Conservation (phyloP, 768 basidiomycete species). For the Calvatia gigantea region DNA sequence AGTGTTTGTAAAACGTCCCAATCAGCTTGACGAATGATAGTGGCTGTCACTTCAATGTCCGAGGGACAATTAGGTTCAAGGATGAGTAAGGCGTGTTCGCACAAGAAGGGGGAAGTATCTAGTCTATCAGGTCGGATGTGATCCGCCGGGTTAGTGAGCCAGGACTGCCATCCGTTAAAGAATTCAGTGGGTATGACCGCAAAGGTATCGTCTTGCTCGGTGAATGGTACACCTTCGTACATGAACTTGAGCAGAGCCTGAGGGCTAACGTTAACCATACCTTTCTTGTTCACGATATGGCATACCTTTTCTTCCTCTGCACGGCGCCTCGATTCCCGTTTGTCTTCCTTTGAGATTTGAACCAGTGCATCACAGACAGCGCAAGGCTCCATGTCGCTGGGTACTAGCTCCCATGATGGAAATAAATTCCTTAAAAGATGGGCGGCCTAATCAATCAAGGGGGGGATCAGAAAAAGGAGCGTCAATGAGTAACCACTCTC, state of each 20-base stretch:
- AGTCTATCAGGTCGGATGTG: slow-evolving; percentile 54
- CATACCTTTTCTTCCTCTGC: slow-evolving; percentile 79
- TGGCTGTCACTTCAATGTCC: slow-evolving; percentile 56
- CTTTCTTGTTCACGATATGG: background rate
- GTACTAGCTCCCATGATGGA: slow-evolving; percentile 60
- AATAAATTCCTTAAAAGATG: slow-evolving; percentile 53
- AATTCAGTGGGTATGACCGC: slow-evolving; percentile 63
- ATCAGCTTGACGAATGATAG: slow-evolving; percentile 56
- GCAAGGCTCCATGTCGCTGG: slow-evolving; percentile 51
- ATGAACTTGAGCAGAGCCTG: slow-evolving; percentile 65
- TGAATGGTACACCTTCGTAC: slow-evolving; percentile 50
- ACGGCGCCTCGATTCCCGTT: slow-evolving; percentile 54
- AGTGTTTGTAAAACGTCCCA: slow-evolving; percentile 60
- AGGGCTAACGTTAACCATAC: background rate
- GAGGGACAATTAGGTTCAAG: slow-evolving; percentile 62
- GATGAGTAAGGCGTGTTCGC: slow-evolving; percentile 58
- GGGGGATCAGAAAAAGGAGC: background rate
- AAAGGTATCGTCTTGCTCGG: slow-evolving; percentile 37
- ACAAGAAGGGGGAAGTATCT: slow-evolving; percentile 63
- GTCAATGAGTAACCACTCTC: slow-evolving; percentile 5
- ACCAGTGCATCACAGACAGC: slow-evolving; percentile 56
- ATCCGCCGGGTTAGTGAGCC: slow-evolving; percentile 59
- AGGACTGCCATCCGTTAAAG: slow-evolving; percentile 63
- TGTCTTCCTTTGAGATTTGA: slow-evolving; percentile 57
- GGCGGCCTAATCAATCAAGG: slow-evolving; percentile 42